A percentile compares a stretch with the other conserved stretches of the same genome.
Conservation (phyloP, 2,329 filamentous ascomycete species). For the Talaromyces amestolkiae region DNA sequence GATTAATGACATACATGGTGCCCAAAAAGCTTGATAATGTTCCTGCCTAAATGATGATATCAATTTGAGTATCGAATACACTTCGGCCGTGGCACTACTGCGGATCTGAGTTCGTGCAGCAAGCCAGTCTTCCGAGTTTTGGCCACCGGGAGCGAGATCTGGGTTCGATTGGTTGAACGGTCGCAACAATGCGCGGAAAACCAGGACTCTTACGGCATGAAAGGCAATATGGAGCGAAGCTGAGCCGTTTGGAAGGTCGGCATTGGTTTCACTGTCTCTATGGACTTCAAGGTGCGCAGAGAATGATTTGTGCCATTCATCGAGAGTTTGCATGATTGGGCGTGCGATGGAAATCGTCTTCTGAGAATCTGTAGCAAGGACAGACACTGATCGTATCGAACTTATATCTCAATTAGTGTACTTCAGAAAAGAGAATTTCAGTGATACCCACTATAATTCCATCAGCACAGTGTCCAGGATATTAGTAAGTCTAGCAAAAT, state of each 20-base stretch:
- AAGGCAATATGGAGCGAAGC: slow-evolving; percentile 11
- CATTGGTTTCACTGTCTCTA: neutral
- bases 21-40: slow-evolving; percentile 14
- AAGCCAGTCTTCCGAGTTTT: slow-evolving; percentile 6
- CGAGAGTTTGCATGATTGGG: slow-evolving; percentile 8
- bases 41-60: slow-evolving; percentile 16
- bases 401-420: neutral
- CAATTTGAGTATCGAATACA: slow-evolving; percentile 3
- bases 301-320: slow-evolving; percentile 10
- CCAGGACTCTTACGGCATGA: slow-evolving; percentile 8
- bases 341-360: neutral
- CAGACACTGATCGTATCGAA: slow-evolving; percentile 10
- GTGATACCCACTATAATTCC: slow-evolving; percentile 6
- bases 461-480: slow-evolving; percentile 7
- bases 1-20: slow-evolving; percentile 5
- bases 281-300: neutral
- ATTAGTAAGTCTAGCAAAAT: slow-evolving; percentile 9
- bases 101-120: slow-evolving; percentile 5
- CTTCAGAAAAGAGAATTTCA: neutral
- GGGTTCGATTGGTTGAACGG: slow-evolving; percentile 8
- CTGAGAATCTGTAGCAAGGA: neutral
- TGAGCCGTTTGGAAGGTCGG: slow-evolving; percentile 4
- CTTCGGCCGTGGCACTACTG: slow-evolving; percentile 6
- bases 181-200: slow-evolving; percentile 12
- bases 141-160: neutral